Evolutionary conservation across 352 stramenopile species (phyloP).

Genomic region (Elongisporangium undulatum): DNA sequence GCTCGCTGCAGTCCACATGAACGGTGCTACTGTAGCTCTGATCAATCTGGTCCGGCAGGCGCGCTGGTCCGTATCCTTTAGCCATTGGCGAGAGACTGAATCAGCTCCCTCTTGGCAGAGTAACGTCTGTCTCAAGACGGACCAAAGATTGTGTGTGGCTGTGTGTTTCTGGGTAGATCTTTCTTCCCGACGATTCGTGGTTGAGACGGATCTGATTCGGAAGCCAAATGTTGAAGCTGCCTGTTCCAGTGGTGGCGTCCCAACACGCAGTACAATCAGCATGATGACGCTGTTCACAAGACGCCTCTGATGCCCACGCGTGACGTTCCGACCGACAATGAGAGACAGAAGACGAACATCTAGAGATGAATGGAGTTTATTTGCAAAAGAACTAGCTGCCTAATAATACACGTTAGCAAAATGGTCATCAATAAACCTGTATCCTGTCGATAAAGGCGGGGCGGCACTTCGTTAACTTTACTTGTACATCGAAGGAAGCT

Average conservation of each 20-base stretch:
- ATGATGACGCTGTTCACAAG: no score
- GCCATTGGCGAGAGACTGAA: background rate
- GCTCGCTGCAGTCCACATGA: background rate
- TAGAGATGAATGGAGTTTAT: constrained; percentile 28
- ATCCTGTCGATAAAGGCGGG: constrained; percentile 38
- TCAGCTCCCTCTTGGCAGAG: background rate
- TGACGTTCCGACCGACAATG: background rate
- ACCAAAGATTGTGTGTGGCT: background rate
- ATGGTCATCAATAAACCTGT: constrained; percentile 43
- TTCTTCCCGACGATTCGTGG: background rate
- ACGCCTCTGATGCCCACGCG: no score
- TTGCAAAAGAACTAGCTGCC: constrained; percentile 66
- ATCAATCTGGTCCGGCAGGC: background rate
- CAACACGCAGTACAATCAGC: no score
- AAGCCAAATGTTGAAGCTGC: background rate
- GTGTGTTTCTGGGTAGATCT: background rate
- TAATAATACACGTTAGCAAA: constrained; percentile 76
- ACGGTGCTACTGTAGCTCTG: background rate
- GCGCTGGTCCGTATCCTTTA: background rate
- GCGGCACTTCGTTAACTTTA: constrained; percentile 51
- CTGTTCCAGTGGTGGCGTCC: no score
- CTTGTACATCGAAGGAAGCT: constrained; percentile 75
- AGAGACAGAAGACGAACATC: constrained; percentile 18
- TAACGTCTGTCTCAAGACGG: background rate
- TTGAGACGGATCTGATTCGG: background rate